These are phyloP conservation scores for Globisporangium lucens DNA, from an alignment of 352 stramenopile species.

Conservation along the genomic window DNA sequence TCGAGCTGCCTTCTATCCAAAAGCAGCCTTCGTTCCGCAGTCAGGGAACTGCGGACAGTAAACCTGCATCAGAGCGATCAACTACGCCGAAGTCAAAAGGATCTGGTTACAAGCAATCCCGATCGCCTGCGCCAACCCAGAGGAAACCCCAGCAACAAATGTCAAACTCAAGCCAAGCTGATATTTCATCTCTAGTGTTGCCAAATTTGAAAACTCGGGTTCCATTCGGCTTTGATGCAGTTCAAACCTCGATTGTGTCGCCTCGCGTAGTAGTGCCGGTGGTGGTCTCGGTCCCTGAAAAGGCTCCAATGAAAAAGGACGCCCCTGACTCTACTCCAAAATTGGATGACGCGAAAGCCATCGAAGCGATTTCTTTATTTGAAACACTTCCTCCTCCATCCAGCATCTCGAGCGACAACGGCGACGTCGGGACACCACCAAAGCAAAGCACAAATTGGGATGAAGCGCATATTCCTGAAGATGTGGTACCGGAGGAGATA, in stretches of 20 bases:
- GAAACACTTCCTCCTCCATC: background rate
- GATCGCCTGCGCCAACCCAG: background rate
- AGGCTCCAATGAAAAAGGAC: constrained; percentile 10
- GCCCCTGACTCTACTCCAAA: background rate
- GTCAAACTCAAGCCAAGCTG: background rate
- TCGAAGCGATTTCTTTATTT: constrained; percentile 9
- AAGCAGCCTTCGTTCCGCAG: background rate
- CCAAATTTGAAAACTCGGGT: constrained; percentile 24
- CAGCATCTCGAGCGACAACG: background rate
- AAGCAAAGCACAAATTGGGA: constrained; percentile 1
- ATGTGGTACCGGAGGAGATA: constrained; percentile 17
- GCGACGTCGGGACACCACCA: too few relatives aligned
- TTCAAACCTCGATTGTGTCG: constrained; percentile 6
- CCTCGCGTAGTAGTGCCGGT: background rate
- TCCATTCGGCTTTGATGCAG: constrained; percentile 26
- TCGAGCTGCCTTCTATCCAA: constrained; percentile 11
- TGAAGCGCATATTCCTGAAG: constrained; percentile 10
- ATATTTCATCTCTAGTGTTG: constrained; percentile 2
- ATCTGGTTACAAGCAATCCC: constrained; percentile 13
- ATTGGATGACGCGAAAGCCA: background rate
- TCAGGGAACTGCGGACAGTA: constrained; percentile 1
- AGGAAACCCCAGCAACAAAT: background rate
- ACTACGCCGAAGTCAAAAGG: constrained; percentile 10
- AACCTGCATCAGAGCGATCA: constrained; percentile 7
- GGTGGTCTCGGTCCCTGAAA: background rate